Evolutionary conservation across 1,284 basidiomycete genomes (phyloP), one percentile per base, ranked within the genome.

Genomic region (Tremellales sp.): DNA sequence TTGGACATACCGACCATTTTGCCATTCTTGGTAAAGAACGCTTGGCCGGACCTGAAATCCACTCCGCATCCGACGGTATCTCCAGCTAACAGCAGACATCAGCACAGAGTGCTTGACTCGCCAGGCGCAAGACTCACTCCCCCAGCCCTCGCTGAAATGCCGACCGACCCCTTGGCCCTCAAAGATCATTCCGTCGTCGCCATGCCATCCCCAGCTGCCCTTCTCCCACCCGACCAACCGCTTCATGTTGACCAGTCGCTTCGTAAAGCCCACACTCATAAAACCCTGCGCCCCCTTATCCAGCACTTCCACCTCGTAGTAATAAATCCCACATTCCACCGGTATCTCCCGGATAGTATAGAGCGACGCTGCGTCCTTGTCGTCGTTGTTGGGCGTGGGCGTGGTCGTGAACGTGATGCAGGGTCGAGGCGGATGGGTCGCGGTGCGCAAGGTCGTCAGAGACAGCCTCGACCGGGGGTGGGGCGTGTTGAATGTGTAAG

Each of bases 21-120:
- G 13, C 88, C 88, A 56, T 94, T 94, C 74, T 86, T 91, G 19
- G 92, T 95, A 67, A 85, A 94, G 73, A 97, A 95, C 0, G 83
- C 84, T 48, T 78, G 78, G 47, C 84, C 77, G 12, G 79, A 81
- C 19, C 81, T 84, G 63, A 88, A 92, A 71, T 95, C 89, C 49
- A 97, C 79, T 0, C 92, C 91, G 61, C 87, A 91, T 9, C 91
- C 91, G 52, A 97, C 79, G 16, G 84, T 74, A 66, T 97, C 91
- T 8, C 85, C 86, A 40, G 10, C 43, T 28, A 50, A 44, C 2
- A 46, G 41, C 22, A 43, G 46, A 19, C 2, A 21, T 16, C 8
- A 27, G 32, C 2, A 13, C 31, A 10, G 13, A 41, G 18, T 13
- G 73, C 29, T 10, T 16, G 29, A 31, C 81, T 58, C 61, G 87